Evolutionary conservation across 2,329 filamentous ascomycete species (phyloP), one percentile per base, ranked within the genome.

Genomic region (Penicillium olsonii): DNA sequence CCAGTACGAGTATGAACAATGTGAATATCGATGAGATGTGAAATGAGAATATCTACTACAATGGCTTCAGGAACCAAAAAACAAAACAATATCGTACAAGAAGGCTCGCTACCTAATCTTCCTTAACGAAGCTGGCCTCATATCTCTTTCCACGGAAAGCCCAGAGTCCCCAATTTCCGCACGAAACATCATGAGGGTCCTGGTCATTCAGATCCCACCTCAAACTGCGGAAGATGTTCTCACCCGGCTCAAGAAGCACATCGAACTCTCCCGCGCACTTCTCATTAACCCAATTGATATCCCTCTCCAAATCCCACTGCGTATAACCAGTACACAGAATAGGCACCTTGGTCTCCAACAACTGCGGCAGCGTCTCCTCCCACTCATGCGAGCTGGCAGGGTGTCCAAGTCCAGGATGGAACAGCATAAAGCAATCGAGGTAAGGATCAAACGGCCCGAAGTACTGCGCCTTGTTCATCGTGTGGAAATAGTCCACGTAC

Each of bases 401-500:
- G 70, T 99, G 94, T 11, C 94, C 95, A 15, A 99, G 81, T 8
- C 95, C 95, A 0, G 95, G 95, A 66, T 99, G 95, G 79, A 97
- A 99, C 43, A 96, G 82, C 64, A 99, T 85, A 67, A 99, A 96
- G 71, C 89, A 94, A 77, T 99, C 94, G 70, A 99, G 96, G 75
- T 99, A 99, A 1, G 94, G 94, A 68, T 99, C 94, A 68, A 95
- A 96, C 0, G 95, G 94, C 50, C 88, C 84, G 75, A 97, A 99
- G 67, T 92, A 83, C 40, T 90, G 87, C 0, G 92, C 88, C 68
- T 91, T 84, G 75, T 99, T 92, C 61, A 99, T 83, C 2, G 90
- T 97, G 73, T 99, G 92, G 76, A 95, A 99, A 75, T 99, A 96
- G 62, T 99, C 94, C 43, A 97, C 92, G 65, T 92, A 96, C 0